phyloP scores from a whole-genome alignment of 2,329 filamentous ascomycete genomes.

The Phialophora chinensis region DNA sequence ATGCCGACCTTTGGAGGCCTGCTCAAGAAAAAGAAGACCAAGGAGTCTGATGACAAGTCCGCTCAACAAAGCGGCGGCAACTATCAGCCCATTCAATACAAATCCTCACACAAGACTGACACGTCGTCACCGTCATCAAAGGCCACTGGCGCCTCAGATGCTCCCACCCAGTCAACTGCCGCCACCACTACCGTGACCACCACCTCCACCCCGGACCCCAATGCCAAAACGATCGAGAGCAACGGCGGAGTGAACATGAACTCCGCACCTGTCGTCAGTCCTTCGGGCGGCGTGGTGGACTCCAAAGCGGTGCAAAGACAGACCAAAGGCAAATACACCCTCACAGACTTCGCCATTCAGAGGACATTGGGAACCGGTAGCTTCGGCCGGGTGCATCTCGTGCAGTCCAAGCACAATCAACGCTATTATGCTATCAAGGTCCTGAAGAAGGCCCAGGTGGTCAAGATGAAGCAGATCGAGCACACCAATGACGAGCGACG shows the following conservation, averaged over 20 bases:
- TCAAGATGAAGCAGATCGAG: constrained; percentile 99
- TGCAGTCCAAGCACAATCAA: constrained; percentile 97
- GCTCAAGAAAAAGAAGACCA: constrained; percentile 98
- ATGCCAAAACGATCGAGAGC: constrained; percentile 40
- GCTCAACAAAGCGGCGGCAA: constrained; percentile 23
- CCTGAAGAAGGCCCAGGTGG: constrained; percentile 95
- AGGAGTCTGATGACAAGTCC: constrained; percentile 68
- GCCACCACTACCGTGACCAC: constrained; percentile 35
- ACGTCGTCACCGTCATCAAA: constrained; percentile 61
- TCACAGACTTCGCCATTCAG: constrained; percentile 86
- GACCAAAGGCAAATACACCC: constrained; percentile 96
- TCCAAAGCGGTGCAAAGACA: constrained; percentile 59
- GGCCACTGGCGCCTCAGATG: constrained; percentile 41
- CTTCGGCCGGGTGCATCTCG: constrained; percentile 93
- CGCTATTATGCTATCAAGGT: constrained; percentile 99
- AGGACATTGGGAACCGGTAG: constrained; percentile 94
- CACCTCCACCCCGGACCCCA: constrained; percentile 37
- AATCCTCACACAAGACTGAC: constrained; percentile 64
- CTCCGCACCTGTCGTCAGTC: constrained; percentile 33
- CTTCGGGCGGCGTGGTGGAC: constrained; percentile 39
- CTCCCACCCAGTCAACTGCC: constrained; percentile 42
- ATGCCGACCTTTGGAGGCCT: constrained; percentile 93
- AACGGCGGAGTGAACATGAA: constrained; percentile 39
- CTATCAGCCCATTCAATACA: constrained; percentile 38
- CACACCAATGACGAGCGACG: constrained; percentile 97